These are phyloP conservation scores for Wickerhamomyces chambardii DNA, from an alignment of 805 yeast species.

Conservation along the genomic window DNA sequence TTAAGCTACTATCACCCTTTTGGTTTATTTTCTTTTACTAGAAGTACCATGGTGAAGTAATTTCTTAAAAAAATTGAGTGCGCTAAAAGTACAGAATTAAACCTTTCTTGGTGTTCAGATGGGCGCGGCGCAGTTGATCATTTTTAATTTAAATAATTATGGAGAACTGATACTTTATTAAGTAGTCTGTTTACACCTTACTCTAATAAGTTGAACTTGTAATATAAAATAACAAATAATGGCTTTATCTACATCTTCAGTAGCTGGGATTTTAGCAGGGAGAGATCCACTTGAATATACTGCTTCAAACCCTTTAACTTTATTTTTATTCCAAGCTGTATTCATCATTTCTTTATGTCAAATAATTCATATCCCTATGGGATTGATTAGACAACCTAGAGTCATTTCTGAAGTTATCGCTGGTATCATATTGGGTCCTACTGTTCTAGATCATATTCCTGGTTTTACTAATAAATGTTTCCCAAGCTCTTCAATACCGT, in stretches of 20 bases:
- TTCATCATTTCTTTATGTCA: constrained; percentile 54
- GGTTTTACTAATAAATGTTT: constrained; percentile 57
- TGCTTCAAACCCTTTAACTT: constrained; percentile 50
- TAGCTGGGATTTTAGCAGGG: constrained; percentile 69
- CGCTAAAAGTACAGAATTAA: no score
- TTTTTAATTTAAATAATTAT: no score
- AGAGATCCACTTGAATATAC: constrained; percentile 57
- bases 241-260: constrained; percentile 28
- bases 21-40: no score
- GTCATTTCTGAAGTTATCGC: constrained; percentile 79
- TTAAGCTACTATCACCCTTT: no score
- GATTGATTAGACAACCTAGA: constrained; percentile 60
- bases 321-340: constrained; percentile 63
- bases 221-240: no score
- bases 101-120: no score
- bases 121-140: no score
- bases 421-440: constrained; percentile 69
- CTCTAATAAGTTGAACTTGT: no score
- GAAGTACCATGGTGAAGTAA: no score
- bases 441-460: constrained; percentile 67
- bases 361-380: constrained; percentile 49
- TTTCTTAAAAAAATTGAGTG: no score
- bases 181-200: no score
- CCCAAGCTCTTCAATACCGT: constrained; percentile 53
- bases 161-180: no score